Evolutionary conservation across 306 rosid genomes (phyloP).

Genomic region (Prunus davidiana): DNA sequence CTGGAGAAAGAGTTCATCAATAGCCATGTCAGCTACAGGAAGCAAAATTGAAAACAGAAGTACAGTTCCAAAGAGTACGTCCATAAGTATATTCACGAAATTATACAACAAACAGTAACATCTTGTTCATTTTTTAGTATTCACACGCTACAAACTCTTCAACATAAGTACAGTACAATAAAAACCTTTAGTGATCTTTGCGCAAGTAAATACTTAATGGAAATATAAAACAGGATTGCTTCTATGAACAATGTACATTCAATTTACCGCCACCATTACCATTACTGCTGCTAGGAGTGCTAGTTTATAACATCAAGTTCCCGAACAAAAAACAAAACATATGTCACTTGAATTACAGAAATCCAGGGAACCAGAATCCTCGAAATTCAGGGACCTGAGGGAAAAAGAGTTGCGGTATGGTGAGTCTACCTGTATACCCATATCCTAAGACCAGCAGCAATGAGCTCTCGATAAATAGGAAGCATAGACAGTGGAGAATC

Average conservation of each 20-base stretch:
- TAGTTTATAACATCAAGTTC: constrained; percentile 3
- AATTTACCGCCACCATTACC: background rate
- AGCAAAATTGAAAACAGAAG: background rate
- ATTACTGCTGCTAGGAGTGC: background rate
- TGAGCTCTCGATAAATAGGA: constrained; percentile 83
- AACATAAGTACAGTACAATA: background rate
- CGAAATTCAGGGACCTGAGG: constrained; percentile 5
- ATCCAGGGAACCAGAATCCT: background rate
- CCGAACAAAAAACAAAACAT: constrained; percentile 3
- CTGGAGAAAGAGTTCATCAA: constrained; percentile 38
- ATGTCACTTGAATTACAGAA: background rate
- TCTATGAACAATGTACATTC: background rate
- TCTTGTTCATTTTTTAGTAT: background rate
- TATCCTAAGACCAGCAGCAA: constrained; percentile 66
- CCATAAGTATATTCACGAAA: too few species aligned
- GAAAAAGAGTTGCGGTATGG: background rate
- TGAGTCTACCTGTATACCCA: constrained; percentile 82
- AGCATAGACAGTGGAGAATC: constrained; percentile 95
- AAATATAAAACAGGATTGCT: background rate
- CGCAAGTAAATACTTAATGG: background rate
- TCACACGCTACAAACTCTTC: background rate
- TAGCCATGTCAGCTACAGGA: constrained; percentile 2
- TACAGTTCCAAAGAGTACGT: background rate
- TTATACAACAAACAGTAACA: background rate
- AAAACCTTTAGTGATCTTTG: background rate